These are phyloP conservation scores for Candida parachauliodes DNA, from an alignment of 805 yeast genomes.

Conservation along the genomic window DNA sequence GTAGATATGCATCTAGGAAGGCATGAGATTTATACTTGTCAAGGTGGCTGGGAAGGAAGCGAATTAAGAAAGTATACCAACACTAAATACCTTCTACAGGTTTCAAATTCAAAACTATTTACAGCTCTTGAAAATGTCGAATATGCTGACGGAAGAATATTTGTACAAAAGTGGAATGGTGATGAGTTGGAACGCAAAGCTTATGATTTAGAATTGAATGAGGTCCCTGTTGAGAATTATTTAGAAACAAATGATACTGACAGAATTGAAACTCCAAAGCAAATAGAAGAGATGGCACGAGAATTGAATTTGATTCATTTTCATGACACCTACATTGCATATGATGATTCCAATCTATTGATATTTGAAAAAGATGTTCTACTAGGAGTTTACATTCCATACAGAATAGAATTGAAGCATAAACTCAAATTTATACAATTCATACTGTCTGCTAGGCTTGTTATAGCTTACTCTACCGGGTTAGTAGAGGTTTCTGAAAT, in stretches of 20 bases:
- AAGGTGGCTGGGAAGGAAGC: slow-evolving; percentile 10
- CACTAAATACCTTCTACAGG: neutral
- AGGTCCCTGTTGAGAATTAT: too few relatives aligned
- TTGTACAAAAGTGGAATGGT: neutral
- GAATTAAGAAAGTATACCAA: slow-evolving; percentile 7
- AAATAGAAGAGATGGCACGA: too few relatives aligned
- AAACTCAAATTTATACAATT: neutral
- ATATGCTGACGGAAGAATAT: neutral
- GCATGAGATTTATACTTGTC: slow-evolving; percentile 7
- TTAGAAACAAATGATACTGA: too few relatives aligned
- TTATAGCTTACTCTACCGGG: neutral
- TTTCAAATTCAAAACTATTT: neutral
- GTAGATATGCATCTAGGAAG: slow-evolving; percentile 6
- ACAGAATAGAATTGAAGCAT: neutral
- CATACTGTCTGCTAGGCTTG: neutral
- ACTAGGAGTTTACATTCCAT: neutral
- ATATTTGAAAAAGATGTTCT: neutral
- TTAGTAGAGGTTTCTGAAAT: neutral
- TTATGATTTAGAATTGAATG: neutral
- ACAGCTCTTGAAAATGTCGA: neutral
- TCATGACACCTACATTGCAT: neutral
- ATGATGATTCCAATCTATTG: neutral
- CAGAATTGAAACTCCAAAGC: neutral
- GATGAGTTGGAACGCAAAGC: neutral
- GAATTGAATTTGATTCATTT: neutral